Evolutionary conservation across 306 rosid genomes (phyloP), one percentile per base, ranked within the genome.

Genomic region (Cucurbita argyrosperma): DNA sequence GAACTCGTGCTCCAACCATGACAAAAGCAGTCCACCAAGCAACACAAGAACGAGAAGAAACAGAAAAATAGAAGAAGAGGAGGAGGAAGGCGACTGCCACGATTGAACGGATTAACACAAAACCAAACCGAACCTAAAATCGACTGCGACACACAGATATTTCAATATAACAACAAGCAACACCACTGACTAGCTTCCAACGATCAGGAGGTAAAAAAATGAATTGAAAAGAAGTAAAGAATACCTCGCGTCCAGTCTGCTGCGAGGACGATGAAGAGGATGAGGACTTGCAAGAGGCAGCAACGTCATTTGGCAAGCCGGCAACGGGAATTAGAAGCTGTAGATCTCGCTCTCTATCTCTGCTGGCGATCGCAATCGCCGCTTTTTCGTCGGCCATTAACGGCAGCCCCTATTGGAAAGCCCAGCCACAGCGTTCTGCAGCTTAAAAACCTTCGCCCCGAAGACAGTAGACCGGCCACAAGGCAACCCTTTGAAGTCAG

Each of bases 271-370:
- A 84, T 0, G 88, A 79, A 12, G 83, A 84, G 6, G 85, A 74
- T 0, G 91, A 81, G 0, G 93, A 90, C 47, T 88, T 91, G 58
- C 84, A 78, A 39, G 88, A 76, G 30, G 80, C 72, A 10, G 80
- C 74, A 10, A 77, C 88, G 38, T 78, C 86, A 59, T 76, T 75
- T 61, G 65, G 75, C 40, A 81, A 12, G 19, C 85, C 80, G n/a
- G 88, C 87, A 43, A 89, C 91, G 53, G 96, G 93, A 78, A 91
- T 84, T 46, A 91, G 93, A 78, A 89, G 97, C 84, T 91, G 96
- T 16, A 89, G 93, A 84, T 91, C 97, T 79, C 85, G 85, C n/a
- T 81, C 85, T 80, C 87, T 78, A 60, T 89, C 97, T 84, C 96
- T 89, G 77, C 71, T 79, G 37, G 82, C 83, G 83, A 83, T 82